Evolutionary conservation across 2,329 filamentous ascomycete species (phyloP).

Genomic region (Penicillium rolfsii): DNA sequence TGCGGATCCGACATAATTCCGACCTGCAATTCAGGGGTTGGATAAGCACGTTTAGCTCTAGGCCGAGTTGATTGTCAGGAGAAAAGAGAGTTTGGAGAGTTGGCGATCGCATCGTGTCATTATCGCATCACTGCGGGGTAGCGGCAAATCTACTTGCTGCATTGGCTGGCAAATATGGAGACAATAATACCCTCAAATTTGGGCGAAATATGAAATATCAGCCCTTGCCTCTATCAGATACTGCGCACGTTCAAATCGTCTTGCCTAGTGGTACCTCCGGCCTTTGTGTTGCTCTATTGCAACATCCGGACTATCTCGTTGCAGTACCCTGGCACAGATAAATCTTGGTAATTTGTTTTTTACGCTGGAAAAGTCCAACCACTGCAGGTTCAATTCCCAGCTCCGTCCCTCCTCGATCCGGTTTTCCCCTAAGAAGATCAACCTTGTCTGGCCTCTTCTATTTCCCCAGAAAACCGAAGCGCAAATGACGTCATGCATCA

Average conservation of each 20-base stretch:
- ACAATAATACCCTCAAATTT: too few relatives aligned
- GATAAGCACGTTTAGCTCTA: not conserved
- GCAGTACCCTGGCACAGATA: not conserved
- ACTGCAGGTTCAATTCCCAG: too few relatives aligned
- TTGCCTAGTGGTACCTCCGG: not conserved
- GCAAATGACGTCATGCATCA: not conserved
- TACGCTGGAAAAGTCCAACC: too few relatives aligned
- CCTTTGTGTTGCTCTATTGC: not conserved
- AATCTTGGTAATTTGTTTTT: not conserved
- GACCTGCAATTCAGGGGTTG: not conserved
- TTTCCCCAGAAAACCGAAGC: not conserved
- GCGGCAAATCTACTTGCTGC: not conserved
- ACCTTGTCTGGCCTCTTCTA: not conserved
- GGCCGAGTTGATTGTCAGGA: not conserved
- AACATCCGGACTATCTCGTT: not conserved
- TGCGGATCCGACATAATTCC: conserved; percentile 13
- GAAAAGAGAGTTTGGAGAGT: not conserved
- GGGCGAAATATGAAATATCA: not conserved
- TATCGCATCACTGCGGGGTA: conserved; percentile 7
- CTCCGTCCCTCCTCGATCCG: too few relatives aligned
- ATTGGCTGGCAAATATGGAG: not conserved
- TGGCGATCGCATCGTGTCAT: not conserved
- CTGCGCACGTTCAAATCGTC: not conserved
- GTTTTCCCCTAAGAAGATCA: not conserved
- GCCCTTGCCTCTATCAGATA: not conserved